Evolutionary conservation across 2,329 filamentous ascomycete species (phyloP), one percentile per base, ranked within the genome.

Genomic region (Gyromitra esculenta): DNA sequence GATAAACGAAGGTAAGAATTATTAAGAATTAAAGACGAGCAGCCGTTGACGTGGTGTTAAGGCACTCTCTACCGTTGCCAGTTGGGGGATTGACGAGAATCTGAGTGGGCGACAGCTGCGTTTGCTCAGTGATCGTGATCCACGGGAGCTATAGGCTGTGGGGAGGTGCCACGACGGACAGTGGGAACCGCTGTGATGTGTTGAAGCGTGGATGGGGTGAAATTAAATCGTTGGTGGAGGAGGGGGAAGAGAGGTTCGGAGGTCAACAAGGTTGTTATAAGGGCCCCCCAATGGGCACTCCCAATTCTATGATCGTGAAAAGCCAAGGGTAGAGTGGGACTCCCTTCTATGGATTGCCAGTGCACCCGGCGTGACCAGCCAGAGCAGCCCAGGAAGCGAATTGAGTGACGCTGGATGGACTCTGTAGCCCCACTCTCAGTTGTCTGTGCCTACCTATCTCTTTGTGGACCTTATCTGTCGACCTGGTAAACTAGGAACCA

Each of bases 61-160:
- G 50, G 35, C 48, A 48, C 56, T 67, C 63, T 43, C 39, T 62
- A 48, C 41, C 18, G 75, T 70, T 75, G 72, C 65, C 56, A 75
- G 72, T 65, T 54, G 71, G 57, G 71, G 57, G 60, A 73, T 63
- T 69, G 54, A 77, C 50, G 52, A 56, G 57, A 41, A 60, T 60
- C 57, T 75, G 64, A 70, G 65, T 75, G 71, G 71, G 31, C 25
- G 52, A 63, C 41, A 37, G 69, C 56, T 74, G 74, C 50, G 75
- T 77, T 77, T 77, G 75, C 71, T 77, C 37, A 69, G 75, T 64
- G 75, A 77, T 54, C 60, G 71, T 77, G 71, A 75, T 68, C 75
- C 65, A 75, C 75, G 75, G 64, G 75, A 77, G 75, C 66, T 70
- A 57, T 75, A 45, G 59, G 75, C 66, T 70, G 63, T 75, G 56